These are phyloP conservation scores for Aureococcus anophagefferens DNA, from an alignment of 108 stramenopile genomes.

Conservation along the genomic window DNA sequence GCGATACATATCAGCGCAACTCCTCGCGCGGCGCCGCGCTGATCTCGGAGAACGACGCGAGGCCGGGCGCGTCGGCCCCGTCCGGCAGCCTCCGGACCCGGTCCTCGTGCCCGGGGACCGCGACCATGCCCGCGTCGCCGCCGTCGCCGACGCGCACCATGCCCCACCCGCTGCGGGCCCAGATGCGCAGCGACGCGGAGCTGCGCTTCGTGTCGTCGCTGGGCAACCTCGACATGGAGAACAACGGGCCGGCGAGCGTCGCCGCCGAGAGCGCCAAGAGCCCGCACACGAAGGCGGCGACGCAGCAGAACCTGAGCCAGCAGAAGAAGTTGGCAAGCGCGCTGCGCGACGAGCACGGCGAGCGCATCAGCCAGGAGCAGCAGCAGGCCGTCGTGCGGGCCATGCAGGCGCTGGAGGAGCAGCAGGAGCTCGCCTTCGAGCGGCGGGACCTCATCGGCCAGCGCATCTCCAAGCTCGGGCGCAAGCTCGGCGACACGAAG, in stretches of 20 bases:
- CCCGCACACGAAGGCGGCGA: no score
- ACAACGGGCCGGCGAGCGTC: background rate
- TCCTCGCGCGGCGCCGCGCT: no score
- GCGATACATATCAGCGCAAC: no score
- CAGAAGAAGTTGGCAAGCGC: background rate
- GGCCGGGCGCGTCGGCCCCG: no score
- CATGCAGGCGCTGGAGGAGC: background rate
- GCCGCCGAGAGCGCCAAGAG: background rate
- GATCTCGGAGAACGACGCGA: no score
- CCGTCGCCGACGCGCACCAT: no score
- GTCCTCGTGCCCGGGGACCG: no score
- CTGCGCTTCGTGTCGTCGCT: background rate
- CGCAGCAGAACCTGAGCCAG: background rate
- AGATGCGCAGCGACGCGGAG: background rate
- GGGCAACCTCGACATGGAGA: background rate
- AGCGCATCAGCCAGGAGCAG: background rate
- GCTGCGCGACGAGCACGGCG: background rate
- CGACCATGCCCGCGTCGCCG: no score
- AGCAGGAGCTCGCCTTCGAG: background rate
- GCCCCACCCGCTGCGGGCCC: background rate
- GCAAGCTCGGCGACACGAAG: background rate
- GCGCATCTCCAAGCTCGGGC: background rate
- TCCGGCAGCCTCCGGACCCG: no score
- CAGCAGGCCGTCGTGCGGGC: background rate
- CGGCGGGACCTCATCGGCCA: background rate